These are phyloP conservation scores for Musa troglodytarum DNA, from an alignment of 176 grass and related monocot genomes.

Conservation along the genomic window DNA sequence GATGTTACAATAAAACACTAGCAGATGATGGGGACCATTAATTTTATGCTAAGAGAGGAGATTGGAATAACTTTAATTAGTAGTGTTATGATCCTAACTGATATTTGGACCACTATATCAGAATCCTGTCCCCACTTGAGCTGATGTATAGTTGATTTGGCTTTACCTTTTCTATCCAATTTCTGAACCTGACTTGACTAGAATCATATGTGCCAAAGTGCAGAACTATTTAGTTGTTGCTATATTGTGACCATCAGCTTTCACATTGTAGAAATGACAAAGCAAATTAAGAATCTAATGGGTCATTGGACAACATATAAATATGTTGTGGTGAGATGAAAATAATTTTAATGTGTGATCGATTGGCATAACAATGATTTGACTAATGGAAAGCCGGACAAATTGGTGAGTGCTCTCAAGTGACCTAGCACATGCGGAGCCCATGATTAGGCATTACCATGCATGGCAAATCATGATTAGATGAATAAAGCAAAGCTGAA, in stretches of 20 bases:
- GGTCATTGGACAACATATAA: neutral
- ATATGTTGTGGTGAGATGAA: neutral
- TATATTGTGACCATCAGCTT: neutral
- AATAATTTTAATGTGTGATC: neutral
- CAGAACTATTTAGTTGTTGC: neutral
- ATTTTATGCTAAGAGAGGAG: neutral
- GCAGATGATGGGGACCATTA: too few species aligned
- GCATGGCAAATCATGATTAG: constrained; percentile 20
- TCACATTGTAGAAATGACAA: neutral
- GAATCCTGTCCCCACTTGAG: neutral
- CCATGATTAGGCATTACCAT: neutral
- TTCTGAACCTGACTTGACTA: neutral
- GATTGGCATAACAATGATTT: neutral
- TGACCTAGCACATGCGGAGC: neutral
- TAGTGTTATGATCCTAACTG: neutral
- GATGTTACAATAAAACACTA: too few species aligned
- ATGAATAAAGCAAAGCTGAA: constrained; percentile 2
- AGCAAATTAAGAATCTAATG: neutral
- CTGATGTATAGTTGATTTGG: too few species aligned
- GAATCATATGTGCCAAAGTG: neutral
- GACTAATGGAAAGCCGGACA: neutral
- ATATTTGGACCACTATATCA: neutral
- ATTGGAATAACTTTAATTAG: too few species aligned
- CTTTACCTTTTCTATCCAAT: too few species aligned
- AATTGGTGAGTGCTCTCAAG: neutral